Conservation (phyloP, 208 protist genomes). For the Vickermania ingenoplastis region DNA sequence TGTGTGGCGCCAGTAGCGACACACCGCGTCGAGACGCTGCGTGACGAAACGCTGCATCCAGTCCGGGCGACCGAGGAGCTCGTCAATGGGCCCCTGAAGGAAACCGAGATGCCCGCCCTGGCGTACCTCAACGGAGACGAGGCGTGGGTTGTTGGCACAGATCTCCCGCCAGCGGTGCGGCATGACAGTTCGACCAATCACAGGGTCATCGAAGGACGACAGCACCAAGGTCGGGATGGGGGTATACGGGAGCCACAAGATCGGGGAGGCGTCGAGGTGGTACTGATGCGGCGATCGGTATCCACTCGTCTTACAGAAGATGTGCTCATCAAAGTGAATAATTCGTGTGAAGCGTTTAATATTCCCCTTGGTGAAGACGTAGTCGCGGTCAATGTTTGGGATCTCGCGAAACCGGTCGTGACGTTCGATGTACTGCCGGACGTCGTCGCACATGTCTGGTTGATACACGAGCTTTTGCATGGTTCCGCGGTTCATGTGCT, state of each 20-base stretch:
- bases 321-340: constrained; percentile 42
- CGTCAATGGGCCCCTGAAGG: constrained; percentile 27
- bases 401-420: constrained; percentile 27
- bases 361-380: constrained; percentile 21
- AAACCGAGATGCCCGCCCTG: constrained; percentile 52
- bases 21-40: constrained; percentile 16
- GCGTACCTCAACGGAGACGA: constrained; percentile 33
- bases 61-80: constrained; percentile 19
- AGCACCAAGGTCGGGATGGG: constrained; percentile 30
- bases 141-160: constrained; percentile 21
- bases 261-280: constrained; percentile 25
- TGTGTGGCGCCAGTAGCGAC: constrained; percentile 16
- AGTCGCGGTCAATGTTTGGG: constrained; percentile 29
- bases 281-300: constrained; percentile 44
- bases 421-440: constrained; percentile 30
- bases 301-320: constrained; percentile 29
- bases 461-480: constrained; percentile 33
- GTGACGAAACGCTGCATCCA: constrained; percentile 31
- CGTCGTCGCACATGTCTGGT: constrained; percentile 23
- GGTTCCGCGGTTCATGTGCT: constrained; percentile 35
- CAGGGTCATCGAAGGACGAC: constrained; percentile 35
- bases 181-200: constrained; percentile 27
- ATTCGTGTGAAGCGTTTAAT: constrained; percentile 20
- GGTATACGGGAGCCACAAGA: constrained; percentile 31
- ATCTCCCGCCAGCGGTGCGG: constrained; percentile 33